Conservation (phyloP, 352 stramenopile species). For the Globisporangium heterothallicum region DNA sequence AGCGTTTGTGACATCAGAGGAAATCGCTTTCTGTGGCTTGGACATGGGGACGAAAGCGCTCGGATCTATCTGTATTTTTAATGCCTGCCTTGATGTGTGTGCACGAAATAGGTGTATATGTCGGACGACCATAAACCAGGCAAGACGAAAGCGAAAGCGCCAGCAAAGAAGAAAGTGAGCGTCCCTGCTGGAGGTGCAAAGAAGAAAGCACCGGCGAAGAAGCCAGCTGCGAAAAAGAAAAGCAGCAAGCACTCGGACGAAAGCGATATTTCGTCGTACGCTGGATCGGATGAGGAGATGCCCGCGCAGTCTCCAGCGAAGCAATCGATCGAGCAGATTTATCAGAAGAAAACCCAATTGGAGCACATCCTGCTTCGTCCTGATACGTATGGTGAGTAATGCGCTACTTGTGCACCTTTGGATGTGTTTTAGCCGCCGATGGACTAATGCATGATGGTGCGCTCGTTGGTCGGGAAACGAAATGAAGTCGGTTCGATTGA, state of each 20-base stretch:
- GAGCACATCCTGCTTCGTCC: slow-evolving; percentile 97
- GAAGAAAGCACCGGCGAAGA: slow-evolving; percentile 27
- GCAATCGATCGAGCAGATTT: slow-evolving; percentile 88
- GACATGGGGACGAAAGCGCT: background rate
- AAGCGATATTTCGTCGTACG: slow-evolving; percentile 22
- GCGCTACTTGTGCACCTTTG: background rate
- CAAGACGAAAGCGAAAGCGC: slow-evolving; percentile 16
- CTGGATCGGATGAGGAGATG: slow-evolving; percentile 37
- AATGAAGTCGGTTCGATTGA: slow-evolving; percentile 92
- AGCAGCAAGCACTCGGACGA: slow-evolving; percentile 18
- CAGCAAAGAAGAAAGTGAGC: slow-evolving; percentile 30
- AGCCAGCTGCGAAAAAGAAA: slow-evolving; percentile 50
- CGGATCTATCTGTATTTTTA: background rate
- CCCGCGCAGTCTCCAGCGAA: slow-evolving; percentile 30
- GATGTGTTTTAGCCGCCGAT: background rate
- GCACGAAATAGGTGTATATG: slow-evolving; percentile 12
- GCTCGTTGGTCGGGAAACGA: background rate
- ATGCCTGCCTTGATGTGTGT: background rate
- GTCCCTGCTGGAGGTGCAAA: slow-evolving; percentile 8
- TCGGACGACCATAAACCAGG: slow-evolving; percentile 9
- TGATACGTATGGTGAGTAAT: slow-evolving; percentile 93
- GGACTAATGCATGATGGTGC: background rate
- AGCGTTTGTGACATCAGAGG: background rate
- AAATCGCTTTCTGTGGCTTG: too few relatives aligned
- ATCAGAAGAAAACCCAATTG: slow-evolving; percentile 97